A percentile compares a stretch with the other conserved stretches of the same genome.
phyloP scores from a whole-genome alignment of 192 early-diverging fungal genomes.

The Pilaira anomala region DNA sequence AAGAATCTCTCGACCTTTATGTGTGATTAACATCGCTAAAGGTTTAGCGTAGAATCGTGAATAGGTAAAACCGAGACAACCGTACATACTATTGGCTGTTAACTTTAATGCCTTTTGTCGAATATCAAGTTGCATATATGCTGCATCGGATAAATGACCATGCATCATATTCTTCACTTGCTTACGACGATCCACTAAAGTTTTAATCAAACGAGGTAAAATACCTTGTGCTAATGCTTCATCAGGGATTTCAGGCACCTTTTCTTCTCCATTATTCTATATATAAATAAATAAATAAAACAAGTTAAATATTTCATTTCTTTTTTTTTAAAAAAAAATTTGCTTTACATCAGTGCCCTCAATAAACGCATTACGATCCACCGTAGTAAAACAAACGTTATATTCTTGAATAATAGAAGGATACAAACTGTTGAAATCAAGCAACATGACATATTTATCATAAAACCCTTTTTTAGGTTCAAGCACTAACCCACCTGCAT shows the following conservation, averaged over 20 bases:
- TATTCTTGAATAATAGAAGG: conserved; percentile 99
- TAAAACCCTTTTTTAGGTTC: conserved; percentile 98
- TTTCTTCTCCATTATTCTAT: conserved; percentile 51
- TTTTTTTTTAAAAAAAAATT: background rate
- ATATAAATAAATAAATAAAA: background rate
- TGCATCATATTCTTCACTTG: conserved; percentile 91
- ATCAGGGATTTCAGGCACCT: conserved; percentile 77
- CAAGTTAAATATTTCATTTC: background rate
- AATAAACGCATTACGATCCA: conserved; percentile 42
- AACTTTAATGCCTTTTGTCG: conserved; percentile 93
- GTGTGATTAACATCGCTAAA: conserved; percentile 95
- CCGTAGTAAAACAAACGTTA: conserved; percentile 99
- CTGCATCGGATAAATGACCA: conserved; percentile 49
- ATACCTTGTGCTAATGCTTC: conserved; percentile 66
- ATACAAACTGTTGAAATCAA: conserved; percentile 99
- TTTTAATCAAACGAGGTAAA: conserved; percentile 82
- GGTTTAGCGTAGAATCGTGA: conserved; percentile 97
- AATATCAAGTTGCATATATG: conserved; percentile 74
- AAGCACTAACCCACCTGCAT: conserved; percentile 92
- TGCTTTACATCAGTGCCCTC: background rate
- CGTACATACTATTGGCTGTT: conserved; percentile 99
- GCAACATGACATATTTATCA: conserved; percentile 88
- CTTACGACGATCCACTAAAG: conserved; percentile 85
- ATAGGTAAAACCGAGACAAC: conserved; percentile 88
- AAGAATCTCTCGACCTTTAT: conserved; percentile 92